Evolutionary conservation across 441 rosid genomes (phyloP).

Genomic region (Erodium texanum): DNA sequence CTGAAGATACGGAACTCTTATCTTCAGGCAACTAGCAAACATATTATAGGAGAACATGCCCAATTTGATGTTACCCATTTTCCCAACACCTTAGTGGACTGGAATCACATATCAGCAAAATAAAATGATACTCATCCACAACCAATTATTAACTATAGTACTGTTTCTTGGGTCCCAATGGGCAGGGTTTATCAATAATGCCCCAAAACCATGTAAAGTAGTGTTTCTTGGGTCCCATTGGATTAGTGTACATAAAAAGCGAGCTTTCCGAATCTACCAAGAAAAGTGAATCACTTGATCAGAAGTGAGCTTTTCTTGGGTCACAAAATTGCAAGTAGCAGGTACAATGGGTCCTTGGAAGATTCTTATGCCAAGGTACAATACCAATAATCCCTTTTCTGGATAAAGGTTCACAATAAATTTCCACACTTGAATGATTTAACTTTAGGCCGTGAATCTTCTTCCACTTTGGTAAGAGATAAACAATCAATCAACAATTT

Average conservation of each 20-base stretch:
- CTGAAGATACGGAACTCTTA: neutral
- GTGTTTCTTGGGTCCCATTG: neutral
- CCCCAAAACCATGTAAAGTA: neutral
- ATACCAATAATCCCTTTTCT: neutral
- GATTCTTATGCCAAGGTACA: neutral
- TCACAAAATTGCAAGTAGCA: neutral
- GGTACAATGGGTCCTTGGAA: neutral
- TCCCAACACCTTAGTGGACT: too few species aligned
- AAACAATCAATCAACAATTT: neutral
- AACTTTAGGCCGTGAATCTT: too few species aligned
- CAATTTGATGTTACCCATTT: neutral
- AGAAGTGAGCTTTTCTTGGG: too few species aligned
- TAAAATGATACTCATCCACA: neutral
- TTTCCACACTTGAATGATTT: too few species aligned
- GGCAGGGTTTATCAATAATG: neutral
- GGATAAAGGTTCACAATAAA: neutral
- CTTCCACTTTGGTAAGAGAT: too few species aligned
- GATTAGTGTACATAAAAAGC: neutral
- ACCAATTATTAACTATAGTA: neutral
- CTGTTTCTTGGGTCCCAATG: too few species aligned
- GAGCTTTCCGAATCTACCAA: neutral
- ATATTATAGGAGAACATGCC: neutral
- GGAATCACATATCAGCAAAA: neutral
- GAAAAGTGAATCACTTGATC: neutral
- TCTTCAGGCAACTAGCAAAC: neutral